Evolutionary conservation across 1,284 basidiomycete species (phyloP).

Genomic region (Fistulina hepatica): DNA sequence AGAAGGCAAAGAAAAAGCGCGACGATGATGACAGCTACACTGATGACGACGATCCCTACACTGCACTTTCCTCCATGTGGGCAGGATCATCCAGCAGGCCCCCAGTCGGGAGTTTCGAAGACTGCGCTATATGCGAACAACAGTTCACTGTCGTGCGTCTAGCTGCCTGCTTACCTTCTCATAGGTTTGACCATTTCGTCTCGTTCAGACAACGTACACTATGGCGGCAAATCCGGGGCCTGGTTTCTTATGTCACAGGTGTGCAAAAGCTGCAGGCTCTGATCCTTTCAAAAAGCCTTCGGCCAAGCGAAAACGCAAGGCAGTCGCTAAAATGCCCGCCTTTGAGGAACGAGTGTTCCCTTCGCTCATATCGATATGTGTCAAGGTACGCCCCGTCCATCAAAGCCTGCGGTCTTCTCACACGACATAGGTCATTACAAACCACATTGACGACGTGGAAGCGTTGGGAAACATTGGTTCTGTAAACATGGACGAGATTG

Average conservation of each 20-base stretch:
- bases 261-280: slow-evolving; percentile 61
- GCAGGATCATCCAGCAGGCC: slow-evolving; percentile 46
- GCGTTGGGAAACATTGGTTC: slow-evolving; percentile 79
- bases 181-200: slow-evolving; percentile 5
- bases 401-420: neutral
- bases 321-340: slow-evolving; percentile 47
- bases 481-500: slow-evolving; percentile 73
- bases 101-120: slow-evolving; percentile 68
- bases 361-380: slow-evolving; percentile 67
- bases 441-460: slow-evolving; percentile 85
- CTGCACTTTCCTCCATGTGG: slow-evolving; percentile 44
- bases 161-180: slow-evolving; percentile 1
- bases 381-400: slow-evolving; percentile 40
- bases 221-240: slow-evolving; percentile 56
- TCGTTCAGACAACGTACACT: slow-evolving; percentile 70
- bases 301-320: slow-evolving; percentile 49
- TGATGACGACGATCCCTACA: slow-evolving; percentile 44
- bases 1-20: slow-evolving; percentile 39
- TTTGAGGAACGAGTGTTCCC: slow-evolving; percentile 66
- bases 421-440: slow-evolving; percentile 58
- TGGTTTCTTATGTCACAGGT: slow-evolving; percentile 72
- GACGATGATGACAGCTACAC: slow-evolving; percentile 35
- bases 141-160: slow-evolving; percentile 80
- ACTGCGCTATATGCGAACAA: slow-evolving; percentile 74
- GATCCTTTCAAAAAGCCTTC: slow-evolving; percentile 78